Evolutionary conservation across 306 rosid species (phyloP), one percentile per base, ranked within the genome.

Genomic region (Sesbania bispinosa): DNA sequence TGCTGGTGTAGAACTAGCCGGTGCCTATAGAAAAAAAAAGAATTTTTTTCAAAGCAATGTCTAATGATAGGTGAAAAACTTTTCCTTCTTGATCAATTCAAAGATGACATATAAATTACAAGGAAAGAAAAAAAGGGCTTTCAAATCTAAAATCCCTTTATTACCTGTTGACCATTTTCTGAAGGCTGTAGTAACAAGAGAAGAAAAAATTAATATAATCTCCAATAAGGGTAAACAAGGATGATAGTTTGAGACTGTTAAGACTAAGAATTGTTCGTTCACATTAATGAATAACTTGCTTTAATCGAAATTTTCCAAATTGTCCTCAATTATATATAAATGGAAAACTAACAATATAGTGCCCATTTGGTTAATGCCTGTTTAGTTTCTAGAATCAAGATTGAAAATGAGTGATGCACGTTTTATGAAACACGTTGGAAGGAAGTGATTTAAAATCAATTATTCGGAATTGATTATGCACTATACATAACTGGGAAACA

Each of bases 141-240:
- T 39, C 18, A 46, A 64, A 45, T 30, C 67, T 62, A 67, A 41
- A 69, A 53, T 36, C n/a, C 66, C n/a, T 66, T 45, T 66, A 90
- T 90, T 82, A 93, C 98, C 77, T 62, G 88, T 27, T 87, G 75
- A 60, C 89, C 97, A 83, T 90, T 91, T 74, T 81, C 92, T 67
- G 26, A 20, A 69, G 87, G 80, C 91, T 88, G 89, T 79, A 78
- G 45, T 41, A 78, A 74, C 16, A 77, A 61, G 50, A 73, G 41
- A 48, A 66, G 35, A 63, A 48, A 79, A 83, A 10, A 72, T 86
- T 73, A 89, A 46, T 79, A 76, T 75, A 68, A 46, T 80, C 30
- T 79, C 48, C 43, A 43, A 41, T 53, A 53, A 67, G 64, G 39
- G 21, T 20, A 51, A 24, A 68, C 29, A 67, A 36, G 46, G 55